Conservation (phyloP, 331 rosid species). For the Stylosanthes scabra region DNA sequence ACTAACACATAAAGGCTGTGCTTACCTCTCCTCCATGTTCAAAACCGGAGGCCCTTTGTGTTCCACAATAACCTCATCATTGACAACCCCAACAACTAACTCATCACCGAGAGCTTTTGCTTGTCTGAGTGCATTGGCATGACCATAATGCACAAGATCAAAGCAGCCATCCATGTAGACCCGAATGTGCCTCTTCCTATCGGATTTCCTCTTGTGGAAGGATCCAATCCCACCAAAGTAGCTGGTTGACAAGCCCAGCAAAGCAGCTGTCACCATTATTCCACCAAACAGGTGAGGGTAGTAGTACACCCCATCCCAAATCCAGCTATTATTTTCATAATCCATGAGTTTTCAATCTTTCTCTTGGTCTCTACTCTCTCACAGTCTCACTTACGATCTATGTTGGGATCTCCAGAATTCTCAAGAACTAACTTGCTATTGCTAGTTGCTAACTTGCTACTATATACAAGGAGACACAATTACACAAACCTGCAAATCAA, state of each 20-base stretch:
- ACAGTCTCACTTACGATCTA: neutral
- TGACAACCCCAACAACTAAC: conserved; percentile 87
- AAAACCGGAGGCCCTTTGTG: neutral
- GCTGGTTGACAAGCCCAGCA: conserved; percentile 89
- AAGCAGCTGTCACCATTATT: conserved; percentile 95
- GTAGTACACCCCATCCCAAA: conserved; percentile 89
- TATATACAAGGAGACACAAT: conserved; percentile 69
- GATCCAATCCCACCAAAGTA: conserved; percentile 74
- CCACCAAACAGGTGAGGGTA: conserved; percentile 92
- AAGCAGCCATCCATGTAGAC: conserved; percentile 99
- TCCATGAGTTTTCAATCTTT: conserved; percentile 51
- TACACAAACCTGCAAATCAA: conserved; percentile 78
- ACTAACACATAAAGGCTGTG: no score
- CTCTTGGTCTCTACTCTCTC: neutral
- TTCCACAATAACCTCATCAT: conserved; percentile 88
- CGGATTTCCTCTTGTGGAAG: conserved; percentile 70
- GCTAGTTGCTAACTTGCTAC: neutral
- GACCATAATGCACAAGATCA: conserved; percentile 99
- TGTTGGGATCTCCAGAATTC: conserved; percentile 10
- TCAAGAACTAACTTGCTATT: conserved; percentile 28
- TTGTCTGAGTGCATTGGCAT: conserved; percentile 98
- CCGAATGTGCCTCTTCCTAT: conserved; percentile 71
- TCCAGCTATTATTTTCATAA: conserved; percentile 79
- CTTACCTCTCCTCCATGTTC: no score
- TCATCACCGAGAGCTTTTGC: conserved; percentile 98